phyloP scores from a whole-genome alignment of 2,329 filamentous ascomycete genomes.

The Iodosphaeria phyllophila region DNA sequence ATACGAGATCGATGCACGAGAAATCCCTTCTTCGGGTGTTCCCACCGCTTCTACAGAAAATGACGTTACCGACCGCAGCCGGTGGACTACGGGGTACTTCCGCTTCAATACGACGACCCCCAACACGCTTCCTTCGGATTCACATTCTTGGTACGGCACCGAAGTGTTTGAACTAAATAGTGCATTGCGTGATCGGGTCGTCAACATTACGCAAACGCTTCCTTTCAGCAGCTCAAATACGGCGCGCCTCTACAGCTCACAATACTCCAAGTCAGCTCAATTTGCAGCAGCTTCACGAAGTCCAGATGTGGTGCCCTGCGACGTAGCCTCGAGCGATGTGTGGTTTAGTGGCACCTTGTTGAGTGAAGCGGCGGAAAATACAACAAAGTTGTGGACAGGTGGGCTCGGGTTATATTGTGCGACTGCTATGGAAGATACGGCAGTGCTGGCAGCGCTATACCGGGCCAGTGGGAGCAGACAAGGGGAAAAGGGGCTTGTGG shows the following conservation, averaged over 20 bases:
- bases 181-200: conserved; percentile 35
- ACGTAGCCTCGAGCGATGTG: conserved; percentile 51
- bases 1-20: conserved; percentile 55
- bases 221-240: too few relatives aligned
- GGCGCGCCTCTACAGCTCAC: too few relatives aligned
- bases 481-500: conserved; percentile 36
- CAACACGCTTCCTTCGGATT: too few relatives aligned
- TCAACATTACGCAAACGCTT: too few relatives aligned
- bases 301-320: conserved; percentile 43
- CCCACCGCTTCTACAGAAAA: too few relatives aligned
- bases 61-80: too few relatives aligned
- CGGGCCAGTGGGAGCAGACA: conserved; percentile 38
- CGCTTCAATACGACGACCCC: conserved; percentile 39
- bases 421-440: conserved; percentile 57
- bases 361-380: conserved; percentile 42
- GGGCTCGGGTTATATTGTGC: conserved; percentile 48
- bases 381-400: conserved; percentile 36
- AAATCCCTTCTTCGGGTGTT: too few relatives aligned
- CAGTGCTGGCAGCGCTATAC: conserved; percentile 44
- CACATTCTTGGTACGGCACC: too few relatives aligned
- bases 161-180: conserved; percentile 51
- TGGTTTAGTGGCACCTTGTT: conserved; percentile 48
- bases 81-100: conserved; percentile 51
- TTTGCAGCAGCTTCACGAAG: conserved; percentile 22
- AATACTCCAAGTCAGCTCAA: too few relatives aligned